Conservation (phyloP, 2,329 filamentous ascomycete genomes). For the Xylariaceae sp. region DNA sequence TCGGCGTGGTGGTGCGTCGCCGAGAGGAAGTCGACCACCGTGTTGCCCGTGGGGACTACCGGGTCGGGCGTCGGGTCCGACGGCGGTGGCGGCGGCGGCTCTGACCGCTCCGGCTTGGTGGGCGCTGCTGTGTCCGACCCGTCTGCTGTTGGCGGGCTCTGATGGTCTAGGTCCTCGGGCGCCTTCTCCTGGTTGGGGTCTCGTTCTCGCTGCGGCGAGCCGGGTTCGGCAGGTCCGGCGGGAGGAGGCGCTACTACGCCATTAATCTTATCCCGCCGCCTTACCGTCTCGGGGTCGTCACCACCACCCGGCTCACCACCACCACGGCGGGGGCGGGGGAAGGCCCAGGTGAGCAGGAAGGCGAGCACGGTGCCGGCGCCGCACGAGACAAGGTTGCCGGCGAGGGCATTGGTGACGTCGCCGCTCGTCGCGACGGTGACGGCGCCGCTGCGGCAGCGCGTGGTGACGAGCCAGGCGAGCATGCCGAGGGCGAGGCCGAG, state of each 20-base stretch:
- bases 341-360: conserved; percentile 24
- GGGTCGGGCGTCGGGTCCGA: conserved; percentile 12
- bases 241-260: conserved; percentile 14
- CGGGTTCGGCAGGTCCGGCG: background rate
- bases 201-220: background rate
- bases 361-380: conserved; percentile 27
- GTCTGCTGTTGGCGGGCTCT: too few relatives aligned
- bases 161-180: background rate
- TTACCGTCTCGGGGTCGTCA: conserved; percentile 9
- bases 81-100: too few relatives aligned
- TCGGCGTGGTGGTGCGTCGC: conserved; percentile 15
- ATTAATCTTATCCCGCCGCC: conserved; percentile 22
- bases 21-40: conserved; percentile 34
- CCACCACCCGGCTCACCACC: conserved; percentile 11
- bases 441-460: conserved; percentile 23
- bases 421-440: conserved; percentile 29
- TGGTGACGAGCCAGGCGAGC: conserved; percentile 30
- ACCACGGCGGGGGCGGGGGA: conserved; percentile 20
- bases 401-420: conserved; percentile 29
- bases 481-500: conserved; percentile 26
- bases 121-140: background rate
- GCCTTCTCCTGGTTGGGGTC: conserved; percentile 5
- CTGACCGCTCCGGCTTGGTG: background rate
- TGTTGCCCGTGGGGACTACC: conserved; percentile 27
- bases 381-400: conserved; percentile 30